Evolutionary conservation across 2,329 filamentous ascomycete species (phyloP).

Genomic region (Parascedosporium putredinis): DNA sequence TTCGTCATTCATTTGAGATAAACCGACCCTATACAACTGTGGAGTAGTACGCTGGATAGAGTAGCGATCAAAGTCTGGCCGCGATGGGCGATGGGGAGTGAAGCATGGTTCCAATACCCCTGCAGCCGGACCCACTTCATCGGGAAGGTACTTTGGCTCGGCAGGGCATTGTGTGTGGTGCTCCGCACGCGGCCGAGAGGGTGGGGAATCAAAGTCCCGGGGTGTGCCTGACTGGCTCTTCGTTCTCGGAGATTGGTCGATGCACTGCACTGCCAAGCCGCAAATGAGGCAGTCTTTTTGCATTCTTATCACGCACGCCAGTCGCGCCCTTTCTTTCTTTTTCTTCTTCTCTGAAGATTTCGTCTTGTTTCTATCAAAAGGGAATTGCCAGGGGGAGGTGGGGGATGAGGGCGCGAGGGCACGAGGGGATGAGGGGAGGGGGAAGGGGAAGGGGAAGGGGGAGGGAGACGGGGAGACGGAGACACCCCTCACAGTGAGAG

Average conservation of each 20-base stretch:
- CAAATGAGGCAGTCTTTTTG: background rate
- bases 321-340: no score
- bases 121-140: slow-evolving; percentile 1
- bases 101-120: background rate
- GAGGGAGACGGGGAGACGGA: no score
- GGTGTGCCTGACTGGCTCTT: background rate
- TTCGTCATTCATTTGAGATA: slow-evolving; percentile 4
- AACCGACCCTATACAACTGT: background rate
- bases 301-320: no score
- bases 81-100: no score
- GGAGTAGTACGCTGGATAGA: background rate
- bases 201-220: background rate
- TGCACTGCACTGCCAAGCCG: background rate
- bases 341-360: no score
- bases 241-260: background rate
- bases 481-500: no score
- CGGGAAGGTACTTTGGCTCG: slow-evolving; percentile 1
- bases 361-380: no score
- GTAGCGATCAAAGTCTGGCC: no score
- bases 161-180: background rate
- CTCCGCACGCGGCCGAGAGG: background rate
- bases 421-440: background rate
- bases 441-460: no score
- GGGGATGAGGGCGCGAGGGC: background rate
- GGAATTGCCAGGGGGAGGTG: no score